Evolutionary conservation across 2,329 filamentous ascomycete genomes (phyloP), one percentile per base, ranked within the genome.

Genomic region (Cladosporium sp.): DNA sequence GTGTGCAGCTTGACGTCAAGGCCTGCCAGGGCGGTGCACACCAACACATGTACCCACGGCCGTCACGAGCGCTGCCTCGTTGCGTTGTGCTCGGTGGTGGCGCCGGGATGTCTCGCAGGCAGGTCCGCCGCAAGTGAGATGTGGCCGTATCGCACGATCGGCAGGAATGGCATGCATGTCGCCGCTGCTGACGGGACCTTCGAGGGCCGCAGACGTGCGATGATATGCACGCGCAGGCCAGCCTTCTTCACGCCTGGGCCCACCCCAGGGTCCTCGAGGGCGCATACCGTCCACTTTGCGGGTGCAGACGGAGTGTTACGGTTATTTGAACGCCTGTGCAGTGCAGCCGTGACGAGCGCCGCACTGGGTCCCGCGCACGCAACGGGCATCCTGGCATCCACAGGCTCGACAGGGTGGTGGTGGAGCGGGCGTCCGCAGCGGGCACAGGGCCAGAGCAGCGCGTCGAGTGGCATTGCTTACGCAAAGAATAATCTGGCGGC

Each of bases 241-340:
- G 52, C 39, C 52, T 32, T 55, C 19, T 47, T 25, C 25, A n/a
- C 28, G 12, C 28, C 28, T 10, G 28, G 51, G 40, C 40, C 40
- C 52, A 45, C 40, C 20, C 20, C 52, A 45, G 40, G 39, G 32
- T 22, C 37, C n/a, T 25, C 24, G 22, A 36, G 49, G 22, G 25
- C 32, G 40, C 40, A 37, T 47, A 34, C 25, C 24, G 40, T 47
- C 32, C 28, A 35, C 20, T 22, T 32, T 32, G 52, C 52, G 52
- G 52, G 52, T 39, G 52, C 52, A 37, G 52, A 55, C 52, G 52
- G 52, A 55, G 50, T 32, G 28, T 32, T 22, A 48, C 45, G 45
- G 45, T 32, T 48, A 35, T 48, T 48, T 48, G 28, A 48, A 25
- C 19, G 25, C 50, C 37, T 25, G 25, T 17, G 50, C 50, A 53